Evolutionary conservation across 768 basidiomycete genomes (phyloP).

Genomic region (Lactarius evosmus): DNA sequence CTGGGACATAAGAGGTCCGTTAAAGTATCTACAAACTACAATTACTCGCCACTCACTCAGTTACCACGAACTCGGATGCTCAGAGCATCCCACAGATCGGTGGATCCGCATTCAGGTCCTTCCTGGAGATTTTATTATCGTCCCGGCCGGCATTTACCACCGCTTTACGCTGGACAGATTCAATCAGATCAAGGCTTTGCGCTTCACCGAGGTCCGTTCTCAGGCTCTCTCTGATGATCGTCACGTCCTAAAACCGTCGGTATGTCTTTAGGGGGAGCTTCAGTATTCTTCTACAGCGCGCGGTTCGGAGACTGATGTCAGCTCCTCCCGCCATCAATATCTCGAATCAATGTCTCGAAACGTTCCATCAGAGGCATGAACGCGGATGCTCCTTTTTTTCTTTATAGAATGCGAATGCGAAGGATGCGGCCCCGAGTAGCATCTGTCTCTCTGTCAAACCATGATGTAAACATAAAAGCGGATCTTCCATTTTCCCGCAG

Average conservation of each 20-base stretch:
- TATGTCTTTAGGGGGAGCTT: slow-evolving; percentile 69
- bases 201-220: slow-evolving; percentile 73
- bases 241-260: not conserved
- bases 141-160: slow-evolving; percentile 92
- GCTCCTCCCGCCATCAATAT: slow-evolving; percentile 60
- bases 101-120: slow-evolving; percentile 82
- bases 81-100: slow-evolving; percentile 60
- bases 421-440: too few relatives aligned
- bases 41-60: not conserved
- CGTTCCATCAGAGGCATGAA: too few relatives aligned
- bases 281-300: slow-evolving; percentile 85
- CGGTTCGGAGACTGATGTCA: slow-evolving; percentile 55
- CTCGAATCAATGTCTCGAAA: too few relatives aligned
- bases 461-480: too few relatives aligned
- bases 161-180: slow-evolving; percentile 87
- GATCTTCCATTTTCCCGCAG: too few relatives aligned
- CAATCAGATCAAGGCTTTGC: slow-evolving; percentile 71
- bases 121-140: slow-evolving; percentile 78
- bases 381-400: too few relatives aligned
- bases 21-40: not conserved
- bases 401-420: too few relatives aligned
- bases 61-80: too few relatives aligned
- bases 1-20: slow-evolving; percentile 84
- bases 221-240: not conserved
- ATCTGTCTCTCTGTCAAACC: too few relatives aligned